These are phyloP conservation scores for Closterium sp. DNA, from an alignment of 139 green algal genomes.

Conservation along the genomic window DNA sequence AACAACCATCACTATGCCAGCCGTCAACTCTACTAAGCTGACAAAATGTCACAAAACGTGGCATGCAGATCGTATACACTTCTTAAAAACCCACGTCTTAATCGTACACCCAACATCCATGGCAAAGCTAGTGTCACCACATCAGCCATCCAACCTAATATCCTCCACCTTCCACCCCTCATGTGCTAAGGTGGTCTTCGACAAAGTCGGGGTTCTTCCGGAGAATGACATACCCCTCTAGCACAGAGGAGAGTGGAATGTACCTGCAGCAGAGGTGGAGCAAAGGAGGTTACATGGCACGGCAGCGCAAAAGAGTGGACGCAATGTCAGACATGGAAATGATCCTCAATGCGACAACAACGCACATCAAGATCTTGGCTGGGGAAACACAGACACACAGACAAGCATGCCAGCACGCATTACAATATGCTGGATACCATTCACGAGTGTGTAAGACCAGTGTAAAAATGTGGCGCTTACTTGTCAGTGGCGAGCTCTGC, in stretches of 20 bases:
- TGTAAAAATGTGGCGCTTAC: too few species aligned
- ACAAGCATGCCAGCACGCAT: neutral
- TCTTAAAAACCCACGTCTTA: too few species aligned
- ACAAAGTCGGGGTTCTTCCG: conserved; percentile 93
- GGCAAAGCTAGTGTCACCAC: neutral
- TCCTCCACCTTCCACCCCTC: neutral
- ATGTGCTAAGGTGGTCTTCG: conserved; percentile 61
- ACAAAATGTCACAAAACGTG: neutral
- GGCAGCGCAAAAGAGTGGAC: neutral
- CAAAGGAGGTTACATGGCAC: neutral
- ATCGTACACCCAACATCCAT: neutral
- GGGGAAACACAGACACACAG: neutral
- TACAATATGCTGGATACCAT: too few species aligned
- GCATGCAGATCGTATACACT: neutral
- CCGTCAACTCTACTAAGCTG: too few species aligned
- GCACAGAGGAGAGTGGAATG: conserved; percentile 70
- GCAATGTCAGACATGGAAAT: neutral
- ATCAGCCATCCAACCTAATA: neutral
- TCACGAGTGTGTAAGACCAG: neutral
- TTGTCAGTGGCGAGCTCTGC: conserved; percentile 95
- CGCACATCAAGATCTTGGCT: neutral
- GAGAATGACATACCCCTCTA: conserved; percentile 94
- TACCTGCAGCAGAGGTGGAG: conserved; percentile 60
- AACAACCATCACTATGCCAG: too few species aligned
- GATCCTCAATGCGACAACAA: too few species aligned